Conservation (phyloP, 768 basidiomycete genomes). For the Gelatoporia subvermispora region DNA sequence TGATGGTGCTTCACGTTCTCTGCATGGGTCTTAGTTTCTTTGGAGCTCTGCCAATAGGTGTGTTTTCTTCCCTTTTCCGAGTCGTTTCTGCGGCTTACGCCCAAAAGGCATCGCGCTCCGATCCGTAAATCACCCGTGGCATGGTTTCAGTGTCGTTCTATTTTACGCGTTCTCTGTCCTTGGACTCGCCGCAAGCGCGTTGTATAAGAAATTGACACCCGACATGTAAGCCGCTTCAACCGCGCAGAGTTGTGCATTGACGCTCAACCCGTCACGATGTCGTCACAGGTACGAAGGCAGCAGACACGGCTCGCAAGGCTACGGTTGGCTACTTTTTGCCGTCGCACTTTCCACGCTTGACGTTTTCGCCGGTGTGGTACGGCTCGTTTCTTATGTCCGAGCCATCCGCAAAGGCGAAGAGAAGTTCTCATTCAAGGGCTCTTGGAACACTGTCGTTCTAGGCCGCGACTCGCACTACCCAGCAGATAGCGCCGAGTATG, state of each 20-base stretch:
- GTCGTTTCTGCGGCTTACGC: constrained; percentile 4
- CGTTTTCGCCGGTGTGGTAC: constrained; percentile 43
- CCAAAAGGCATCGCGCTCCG: constrained; percentile 72
- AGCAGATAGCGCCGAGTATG: constrained; percentile 43
- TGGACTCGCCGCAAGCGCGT: constrained; percentile 60
- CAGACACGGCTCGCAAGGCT: constrained; percentile 63
- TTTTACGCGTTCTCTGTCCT: constrained; percentile 62
- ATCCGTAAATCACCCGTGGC: constrained; percentile 66
- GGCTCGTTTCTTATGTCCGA: constrained; percentile 44
- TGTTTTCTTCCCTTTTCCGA: constrained; percentile 18
- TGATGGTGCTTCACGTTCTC: constrained; percentile 71
- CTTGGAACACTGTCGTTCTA: constrained; percentile 57
- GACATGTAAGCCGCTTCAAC: constrained; percentile 57
- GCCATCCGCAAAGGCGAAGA: constrained; percentile 30
- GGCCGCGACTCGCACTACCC: constrained; percentile 33
- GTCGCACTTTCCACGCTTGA: constrained; percentile 49
- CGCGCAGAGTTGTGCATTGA: constrained; percentile 1
- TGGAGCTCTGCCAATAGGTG: constrained; percentile 74
- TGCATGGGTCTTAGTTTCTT: constrained; percentile 82
- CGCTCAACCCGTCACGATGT: constrained; percentile 4
- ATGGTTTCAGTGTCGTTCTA: constrained; percentile 47
- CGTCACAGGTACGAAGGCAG: constrained; percentile 58
- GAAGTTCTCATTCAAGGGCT: constrained; percentile 39
- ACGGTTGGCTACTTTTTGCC: constrained; percentile 43
- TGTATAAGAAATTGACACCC: constrained; percentile 78